phyloP scores from a whole-genome alignment of 192 early-diverging fungal species.

The Coemansia sp. region DNA sequence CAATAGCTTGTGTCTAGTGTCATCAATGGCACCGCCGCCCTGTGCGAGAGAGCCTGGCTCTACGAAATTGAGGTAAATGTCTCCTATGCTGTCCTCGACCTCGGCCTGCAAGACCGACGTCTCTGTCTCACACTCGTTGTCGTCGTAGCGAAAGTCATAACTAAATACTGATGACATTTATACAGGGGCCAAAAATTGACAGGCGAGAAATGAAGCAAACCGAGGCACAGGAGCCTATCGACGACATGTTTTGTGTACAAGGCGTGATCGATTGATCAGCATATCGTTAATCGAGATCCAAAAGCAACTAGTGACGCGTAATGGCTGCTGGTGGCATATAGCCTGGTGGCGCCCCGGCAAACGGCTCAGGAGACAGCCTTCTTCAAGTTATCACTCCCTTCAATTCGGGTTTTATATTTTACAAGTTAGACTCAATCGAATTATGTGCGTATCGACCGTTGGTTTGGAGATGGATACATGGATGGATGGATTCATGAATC shows the following conservation, averaged over 20 bases:
- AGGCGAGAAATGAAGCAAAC: neutral
- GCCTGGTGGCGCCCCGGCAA: neutral
- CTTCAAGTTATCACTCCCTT: conserved; percentile 30
- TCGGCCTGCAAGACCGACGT: conserved; percentile 43
- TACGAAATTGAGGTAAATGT: conserved; percentile 21
- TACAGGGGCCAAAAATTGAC: neutral
- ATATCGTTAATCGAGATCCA: neutral
- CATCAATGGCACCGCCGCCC: conserved; percentile 37
- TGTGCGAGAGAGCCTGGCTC: conserved; percentile 21
- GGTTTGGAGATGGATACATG: conserved; percentile 14
- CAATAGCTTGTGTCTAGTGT: conserved; percentile 49
- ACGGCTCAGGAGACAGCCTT: conserved; percentile 4
- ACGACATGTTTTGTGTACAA: neutral
- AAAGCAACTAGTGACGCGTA: neutral
- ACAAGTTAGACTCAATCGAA: conserved; percentile 36
- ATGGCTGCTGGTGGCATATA: neutral
- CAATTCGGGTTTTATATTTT: conserved; percentile 37
- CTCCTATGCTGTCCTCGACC: conserved; percentile 53
- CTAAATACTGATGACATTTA: conserved; percentile 45
- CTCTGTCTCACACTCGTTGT: conserved; percentile 49
- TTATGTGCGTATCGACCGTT: conserved; percentile 44
- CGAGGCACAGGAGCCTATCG: neutral
- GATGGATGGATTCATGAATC: conserved; percentile 4
- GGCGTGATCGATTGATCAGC: neutral
- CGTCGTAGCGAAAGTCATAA: conserved; percentile 53